Evolutionary conservation across 768 basidiomycete genomes (phyloP), one percentile per base, ranked within the genome.

Genomic region (Hirschioporus abietinus): DNA sequence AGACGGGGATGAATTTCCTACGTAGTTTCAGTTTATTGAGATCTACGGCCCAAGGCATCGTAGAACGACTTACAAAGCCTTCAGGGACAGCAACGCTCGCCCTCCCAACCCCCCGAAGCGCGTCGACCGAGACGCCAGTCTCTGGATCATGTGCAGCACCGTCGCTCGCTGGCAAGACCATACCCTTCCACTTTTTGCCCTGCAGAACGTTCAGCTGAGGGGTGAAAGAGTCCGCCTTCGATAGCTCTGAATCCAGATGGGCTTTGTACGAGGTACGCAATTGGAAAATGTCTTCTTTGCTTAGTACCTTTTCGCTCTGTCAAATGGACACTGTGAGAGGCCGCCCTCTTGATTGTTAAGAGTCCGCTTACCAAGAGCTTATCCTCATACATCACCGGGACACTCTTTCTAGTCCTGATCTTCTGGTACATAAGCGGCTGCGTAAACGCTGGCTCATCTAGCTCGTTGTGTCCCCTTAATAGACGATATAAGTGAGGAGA

Each of bases 401-500:
- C 92, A 15, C 90, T 91, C 60, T 82, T 84, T 62, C 94, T 81
- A 0, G 87, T 83, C 7, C 87, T 84, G 71, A 96, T 96, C 77
- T 91, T 86, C 75, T 92, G 83, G 76, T 97, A 97, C 95, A 96
- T 97, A 10, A 89, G 78, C 0, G 95, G 95, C 67, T 90, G 90
- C 0, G 95, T 96, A 74, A 94, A 91, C 18, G 87, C 86, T 0
- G 93, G 93, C 64, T 95, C 84, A 72, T 95, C 92, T 34, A 95
- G 83, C 75, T 95, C 94, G 71, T 96, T 96, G 74, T 95, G 94
- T 1, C 93, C 86, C 86, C 92, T 87, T 62, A 10, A 66, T 27
- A 61, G 9, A 17, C 25, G 27, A 61, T 15, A 7, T 61, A 15
- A 25, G 60, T 24, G 23, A 24, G 24, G 23, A 15, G 12, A 25